Evolutionary conservation across 768 basidiomycete genomes (phyloP), one percentile per base, ranked within the genome.

Genomic region (Auriscalpium vulgare): DNA sequence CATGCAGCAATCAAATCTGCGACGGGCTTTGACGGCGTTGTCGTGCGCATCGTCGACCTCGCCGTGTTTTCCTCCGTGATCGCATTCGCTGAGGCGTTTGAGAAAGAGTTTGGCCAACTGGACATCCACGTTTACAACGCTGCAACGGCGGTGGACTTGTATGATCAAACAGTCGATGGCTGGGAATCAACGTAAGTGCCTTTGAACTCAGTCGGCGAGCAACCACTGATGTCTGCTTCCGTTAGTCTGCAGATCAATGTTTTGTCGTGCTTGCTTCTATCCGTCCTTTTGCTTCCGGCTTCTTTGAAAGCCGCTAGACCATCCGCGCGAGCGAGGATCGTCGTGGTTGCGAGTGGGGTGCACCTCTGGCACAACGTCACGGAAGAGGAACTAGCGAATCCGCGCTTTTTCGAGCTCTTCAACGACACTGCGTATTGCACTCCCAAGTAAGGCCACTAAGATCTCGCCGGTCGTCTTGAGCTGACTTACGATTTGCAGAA

Each of bases 211-310:
- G 10, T 37, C 4, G 21, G 21, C 21, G 9, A 36, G 2, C 16
- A 8, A 4, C n/a, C 9, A 16, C 10, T 17, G 29, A 7, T 1
- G n/a, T 14, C 46, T 38, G 5, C 29, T 2, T 29, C 4, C 21
- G 40, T 16, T 40, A 82, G 79, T 7, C 53, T 79, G 0, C 78
- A 81, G 56, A 71, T 77, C 45, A 80, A 81, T 58, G 59, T 72
- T 57, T 63, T 83, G 9, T 67, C 75, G 0, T 70, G 69, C 9
- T 66, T 71, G 8, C 65, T 80, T 0, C 66, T 79, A 4, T 65
- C 71, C 1, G 57, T 81, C 4, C 69, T 71, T 7, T 66, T 81
- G 0, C 67, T 80, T 0, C 80, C 81, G 0, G 60, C 58, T 6
- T 69, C 81, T 66, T 43, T 72, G 0, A 62, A 69, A 21, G 75